These are phyloP conservation scores for Venturia effusa DNA, from an alignment of 2,329 filamentous ascomycete genomes.

Conservation along the genomic window DNA sequence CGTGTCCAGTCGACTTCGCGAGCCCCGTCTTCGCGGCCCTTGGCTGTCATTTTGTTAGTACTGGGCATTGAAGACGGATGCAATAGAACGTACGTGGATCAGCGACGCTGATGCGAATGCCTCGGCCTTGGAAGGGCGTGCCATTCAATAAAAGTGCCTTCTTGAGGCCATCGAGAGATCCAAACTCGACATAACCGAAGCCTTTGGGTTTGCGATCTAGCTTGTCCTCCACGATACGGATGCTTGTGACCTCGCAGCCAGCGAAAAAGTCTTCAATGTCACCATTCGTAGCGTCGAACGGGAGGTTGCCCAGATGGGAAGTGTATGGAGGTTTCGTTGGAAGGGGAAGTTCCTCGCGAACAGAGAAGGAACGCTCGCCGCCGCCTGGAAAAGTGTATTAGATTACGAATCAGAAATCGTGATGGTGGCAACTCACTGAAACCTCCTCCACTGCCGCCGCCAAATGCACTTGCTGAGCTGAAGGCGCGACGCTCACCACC, in stretches of 20 bases:
- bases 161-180: conserved; percentile 76
- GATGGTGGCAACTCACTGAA: not conserved
- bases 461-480: conserved; percentile 29
- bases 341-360: conserved; percentile 70
- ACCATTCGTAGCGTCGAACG: conserved; percentile 80
- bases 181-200: conserved; percentile 96
- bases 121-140: conserved; percentile 72
- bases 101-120: conserved; percentile 87
- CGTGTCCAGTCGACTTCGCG: conserved; percentile 87
- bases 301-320: conserved; percentile 90
- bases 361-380: conserved; percentile 35
- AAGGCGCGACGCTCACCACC: conserved; percentile 38
- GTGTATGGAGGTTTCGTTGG: conserved; percentile 91
- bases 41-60: conserved; percentile 51
- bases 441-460: conserved; percentile 14
- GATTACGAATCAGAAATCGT: not conserved
- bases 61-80: not conserved
- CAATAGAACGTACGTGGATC: conserved; percentile 72
- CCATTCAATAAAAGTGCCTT: conserved; percentile 79
- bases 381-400: conserved; percentile 1
- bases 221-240: conserved; percentile 95
- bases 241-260: conserved; percentile 75
- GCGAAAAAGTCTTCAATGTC: conserved; percentile 79
- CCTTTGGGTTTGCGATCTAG: conserved; percentile 90
- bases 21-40: conserved; percentile 70